Evolutionary conservation across 2,329 filamentous ascomycete genomes (phyloP), one percentile per base, ranked within the genome.

Genomic region (Epichloe hybrida): DNA sequence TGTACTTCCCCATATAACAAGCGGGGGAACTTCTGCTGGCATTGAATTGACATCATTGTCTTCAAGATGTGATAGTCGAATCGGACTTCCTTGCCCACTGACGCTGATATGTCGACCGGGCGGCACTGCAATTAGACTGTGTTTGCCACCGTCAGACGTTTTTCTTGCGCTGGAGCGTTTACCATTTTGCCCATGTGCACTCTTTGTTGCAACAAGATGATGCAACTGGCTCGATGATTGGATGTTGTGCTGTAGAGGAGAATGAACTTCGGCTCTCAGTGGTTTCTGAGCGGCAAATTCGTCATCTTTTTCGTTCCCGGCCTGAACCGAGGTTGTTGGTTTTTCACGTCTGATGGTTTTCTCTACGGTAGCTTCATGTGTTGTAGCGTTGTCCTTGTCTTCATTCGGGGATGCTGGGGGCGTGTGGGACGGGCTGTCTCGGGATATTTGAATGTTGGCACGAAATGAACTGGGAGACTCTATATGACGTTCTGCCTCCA

Each of bases 11-110:
- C 34, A 49, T 7, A 17, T 17, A 7, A 43, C 15, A 27, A 34
- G 9, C 15, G 35, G 15, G 21, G 21, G 12, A 5, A 17, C 15
- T 27, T 38, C 34, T 31, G 34, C 34, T 20, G 40, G 17, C 3
- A 31, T 20, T 13, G 40, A 15, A 20, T 34, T 12, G 5, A 27
- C 17, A 31, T 20, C 9, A 13, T 23, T 36, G 6, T 36, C 36
- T 6, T 23, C 39, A 21, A 34, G 31, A 3, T 36, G 23, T n/a
- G 37, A 44, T 12, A 42, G 8, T n/a, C 36, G 46, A 27, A 52
- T 47, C 27, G 51, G 51, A 31, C 51, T 52, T 41, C 51, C 51
- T n/a, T 34, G 23, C 7, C 45, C 39, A 20, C 51, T 50, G 13
- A 52, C 43, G 38, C 44, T 50, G 47, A 52, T 46, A 17, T 41